A percentile compares a stretch with the other conserved stretches of the same genome.
Conservation (phyloP, 768 basidiomycete species). For the Amanita rimosa region DNA sequence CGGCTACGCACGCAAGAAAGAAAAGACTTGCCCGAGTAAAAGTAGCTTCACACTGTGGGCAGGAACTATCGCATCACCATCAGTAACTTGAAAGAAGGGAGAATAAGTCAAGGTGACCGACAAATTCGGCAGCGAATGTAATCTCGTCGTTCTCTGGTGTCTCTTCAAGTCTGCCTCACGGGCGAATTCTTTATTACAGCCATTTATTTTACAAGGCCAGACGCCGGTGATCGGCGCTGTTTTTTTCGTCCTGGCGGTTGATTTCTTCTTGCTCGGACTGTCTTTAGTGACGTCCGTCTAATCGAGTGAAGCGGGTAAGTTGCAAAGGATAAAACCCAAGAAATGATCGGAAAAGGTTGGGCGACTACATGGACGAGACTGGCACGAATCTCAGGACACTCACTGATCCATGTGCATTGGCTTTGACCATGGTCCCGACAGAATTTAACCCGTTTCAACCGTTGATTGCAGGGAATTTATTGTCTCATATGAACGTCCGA, state of each 20-base stretch:
- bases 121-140: slow-evolving; percentile 68
- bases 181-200: slow-evolving; percentile 74
- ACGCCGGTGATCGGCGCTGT: slow-evolving; percentile 37
- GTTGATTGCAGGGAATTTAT: not conserved
- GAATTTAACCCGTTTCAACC: not conserved
- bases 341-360: slow-evolving; percentile 6
- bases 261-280: slow-evolving; percentile 13
- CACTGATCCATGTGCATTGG: slow-evolving; percentile 15
- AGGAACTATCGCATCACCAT: slow-evolving; percentile 32
- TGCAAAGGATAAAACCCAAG: not conserved
- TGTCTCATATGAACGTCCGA: slow-evolving; percentile 4
- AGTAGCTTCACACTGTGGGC: slow-evolving; percentile 71
- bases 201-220: slow-evolving; percentile 77
- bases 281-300: slow-evolving; percentile 20
- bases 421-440: slow-evolving; percentile 13
- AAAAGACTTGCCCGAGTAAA: slow-evolving; percentile 55
- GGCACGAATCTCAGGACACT: slow-evolving; percentile 9
- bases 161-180: slow-evolving; percentile 75
- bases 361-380: slow-evolving; percentile 8
- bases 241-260: slow-evolving; percentile 26
- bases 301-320: slow-evolving; percentile 1
- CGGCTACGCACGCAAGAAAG: slow-evolving; percentile 2
- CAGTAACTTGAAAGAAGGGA: slow-evolving; percentile 5
- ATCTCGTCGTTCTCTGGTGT: slow-evolving; percentile 72
- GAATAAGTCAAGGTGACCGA: slow-evolving; percentile 22